A percentile compares a stretch with the other conserved stretches of the same genome.
These are phyloP conservation scores for Aspergillus fijiensis DNA, from an alignment of 2,329 filamentous ascomycete species.

Conservation along the genomic window DNA sequence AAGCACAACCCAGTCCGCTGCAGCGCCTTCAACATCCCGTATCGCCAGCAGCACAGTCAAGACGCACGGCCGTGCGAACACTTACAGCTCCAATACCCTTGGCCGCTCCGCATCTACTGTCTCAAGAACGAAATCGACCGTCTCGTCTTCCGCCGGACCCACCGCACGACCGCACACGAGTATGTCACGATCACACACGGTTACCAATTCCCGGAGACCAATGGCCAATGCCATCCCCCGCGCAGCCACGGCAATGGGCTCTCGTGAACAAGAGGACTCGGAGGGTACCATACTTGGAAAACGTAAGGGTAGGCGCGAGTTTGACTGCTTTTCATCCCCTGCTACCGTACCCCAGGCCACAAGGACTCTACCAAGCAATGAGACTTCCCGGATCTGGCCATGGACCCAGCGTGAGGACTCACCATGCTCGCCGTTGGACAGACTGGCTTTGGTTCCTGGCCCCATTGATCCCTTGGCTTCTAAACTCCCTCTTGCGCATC, in stretches of 20 bases:
- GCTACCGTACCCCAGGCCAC: constrained; percentile 17
- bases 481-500: constrained; percentile 9
- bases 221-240: constrained; percentile 45
- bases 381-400: background rate
- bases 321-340: constrained; percentile 33
- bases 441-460: constrained; percentile 9
- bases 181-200: constrained; percentile 52
- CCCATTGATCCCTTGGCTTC: constrained; percentile 15
- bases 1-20: constrained; percentile 51
- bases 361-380: constrained; percentile 14
- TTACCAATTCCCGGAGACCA: constrained; percentile 51
- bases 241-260: constrained; percentile 45
- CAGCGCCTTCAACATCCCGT: constrained; percentile 35
- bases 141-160: constrained; percentile 59
- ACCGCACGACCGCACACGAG: constrained; percentile 49
- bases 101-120: constrained; percentile 44
- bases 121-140: constrained; percentile 50
- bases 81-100: constrained; percentile 37
- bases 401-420: background rate
- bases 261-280: constrained; percentile 38
- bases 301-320: constrained; percentile 54
- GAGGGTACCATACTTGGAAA: constrained; percentile 42
- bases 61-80: constrained; percentile 41
- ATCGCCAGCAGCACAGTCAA: constrained; percentile 43
- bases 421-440: constrained; percentile 9